Evolutionary conservation across 2,329 filamentous ascomycete genomes (phyloP).

Genomic region (Fonsecaea multimorphosa): DNA sequence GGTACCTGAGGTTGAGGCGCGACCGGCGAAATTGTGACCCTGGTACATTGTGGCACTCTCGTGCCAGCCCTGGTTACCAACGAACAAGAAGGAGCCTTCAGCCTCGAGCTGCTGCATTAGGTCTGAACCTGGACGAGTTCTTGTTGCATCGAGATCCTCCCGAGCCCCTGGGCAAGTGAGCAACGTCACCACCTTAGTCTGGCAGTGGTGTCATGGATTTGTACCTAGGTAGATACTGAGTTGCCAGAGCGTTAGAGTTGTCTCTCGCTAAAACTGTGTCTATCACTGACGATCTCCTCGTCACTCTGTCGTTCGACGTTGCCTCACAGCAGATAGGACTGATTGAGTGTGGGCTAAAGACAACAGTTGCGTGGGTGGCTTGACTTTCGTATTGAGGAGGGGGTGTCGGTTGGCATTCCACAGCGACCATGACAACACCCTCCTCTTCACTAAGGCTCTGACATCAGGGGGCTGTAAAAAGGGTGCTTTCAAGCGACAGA

Average conservation of each 20-base stretch:
- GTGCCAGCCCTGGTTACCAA: background rate
- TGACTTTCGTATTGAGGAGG: slow-evolving; percentile 15
- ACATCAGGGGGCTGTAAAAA: background rate
- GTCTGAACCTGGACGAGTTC: background rate
- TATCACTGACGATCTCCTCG: slow-evolving; percentile 20
- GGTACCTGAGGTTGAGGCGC: background rate
- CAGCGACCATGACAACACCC: background rate
- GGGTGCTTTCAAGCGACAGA: background rate
- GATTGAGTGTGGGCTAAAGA: background rate
- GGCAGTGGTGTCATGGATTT: background rate
- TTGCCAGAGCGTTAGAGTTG: slow-evolving; percentile 4
- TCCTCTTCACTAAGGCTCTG: background rate
- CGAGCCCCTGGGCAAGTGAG: background rate
- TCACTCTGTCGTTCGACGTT: slow-evolving; percentile 2
- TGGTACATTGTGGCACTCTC: background rate
- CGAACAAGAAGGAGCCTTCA: background rate
- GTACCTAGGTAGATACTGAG: background rate
- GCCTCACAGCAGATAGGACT: background rate
- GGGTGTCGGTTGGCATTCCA: slow-evolving; percentile 9
- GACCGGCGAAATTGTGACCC: slow-evolving; percentile 1
- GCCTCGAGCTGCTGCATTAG: slow-evolving; percentile 4
- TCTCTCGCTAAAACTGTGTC: slow-evolving; percentile 16
- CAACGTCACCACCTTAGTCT: slow-evolving; percentile 7
- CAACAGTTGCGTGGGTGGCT: slow-evolving; percentile 14
- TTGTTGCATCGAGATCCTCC: slow-evolving; percentile 1